A percentile compares a stretch with the other conserved stretches of the same genome.
phyloP scores from a whole-genome alignment of 163 green algal species.

The Prototheca cutis region DNA sequence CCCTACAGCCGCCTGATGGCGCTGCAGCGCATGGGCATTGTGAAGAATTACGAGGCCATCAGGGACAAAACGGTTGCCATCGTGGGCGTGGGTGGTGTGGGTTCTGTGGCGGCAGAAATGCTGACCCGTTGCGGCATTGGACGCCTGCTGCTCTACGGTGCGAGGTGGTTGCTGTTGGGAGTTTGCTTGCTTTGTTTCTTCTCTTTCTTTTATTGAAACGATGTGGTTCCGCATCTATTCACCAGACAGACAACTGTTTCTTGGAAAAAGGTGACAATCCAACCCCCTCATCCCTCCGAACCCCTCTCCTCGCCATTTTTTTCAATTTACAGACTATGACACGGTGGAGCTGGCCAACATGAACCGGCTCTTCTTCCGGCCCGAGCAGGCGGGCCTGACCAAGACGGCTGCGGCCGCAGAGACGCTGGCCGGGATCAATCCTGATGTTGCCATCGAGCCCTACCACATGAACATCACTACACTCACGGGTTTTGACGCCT shows the following conservation, averaged over 20 bases:
- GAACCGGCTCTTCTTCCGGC: constrained; percentile 97
- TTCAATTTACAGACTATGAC: constrained; percentile 74
- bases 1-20: constrained; percentile 90
- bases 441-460: constrained; percentile 81
- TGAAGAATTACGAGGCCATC: constrained; percentile 79
- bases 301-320: background rate
- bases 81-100: constrained; percentile 86
- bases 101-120: constrained; percentile 94
- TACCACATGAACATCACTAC: constrained; percentile 97
- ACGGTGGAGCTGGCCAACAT: constrained; percentile 97
- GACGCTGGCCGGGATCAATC: constrained; percentile 89
- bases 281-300: background rate
- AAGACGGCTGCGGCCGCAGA: constrained; percentile 89
- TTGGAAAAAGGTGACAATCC: no score
- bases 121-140: constrained; percentile 89
- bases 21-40: constrained; percentile 85
- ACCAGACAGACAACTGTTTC: no score
- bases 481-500: constrained; percentile 79
- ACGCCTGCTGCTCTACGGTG: constrained; percentile 68
- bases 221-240: no score
- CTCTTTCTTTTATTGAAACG: no score
- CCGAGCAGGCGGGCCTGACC: constrained; percentile 90
- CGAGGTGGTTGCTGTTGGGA: no score
- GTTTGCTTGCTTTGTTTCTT: no score
- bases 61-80: constrained; percentile 66